These are phyloP conservation scores for Claviceps fusiformis DNA, from an alignment of 2,329 filamentous ascomycete genomes.

Conservation along the genomic window DNA sequence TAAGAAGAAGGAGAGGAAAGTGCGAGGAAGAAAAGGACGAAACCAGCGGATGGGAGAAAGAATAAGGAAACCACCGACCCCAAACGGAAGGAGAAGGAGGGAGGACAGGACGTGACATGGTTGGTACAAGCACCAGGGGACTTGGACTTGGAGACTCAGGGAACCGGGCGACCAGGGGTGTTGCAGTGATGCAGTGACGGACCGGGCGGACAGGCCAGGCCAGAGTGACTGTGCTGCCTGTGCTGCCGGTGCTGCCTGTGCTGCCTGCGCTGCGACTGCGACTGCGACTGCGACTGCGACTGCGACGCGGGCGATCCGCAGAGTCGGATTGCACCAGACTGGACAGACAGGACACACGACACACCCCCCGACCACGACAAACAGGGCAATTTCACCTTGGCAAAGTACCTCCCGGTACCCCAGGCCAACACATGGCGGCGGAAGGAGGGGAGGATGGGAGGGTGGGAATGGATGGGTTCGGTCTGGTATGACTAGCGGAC, in stretches of 20 bases:
- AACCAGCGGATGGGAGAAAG: constrained; percentile 5
- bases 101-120: constrained; percentile 3
- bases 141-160: neutral
- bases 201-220: too few species aligned
- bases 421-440: neutral
- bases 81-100: constrained; percentile 6
- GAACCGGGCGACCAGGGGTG: neutral
- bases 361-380: neutral
- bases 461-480: constrained; percentile 3
- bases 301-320: constrained; percentile 2
- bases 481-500: constrained; percentile 5
- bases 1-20: constrained; percentile 3
- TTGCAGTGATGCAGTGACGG: neutral
- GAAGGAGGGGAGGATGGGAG: neutral
- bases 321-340: constrained; percentile 4
- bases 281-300: neutral
- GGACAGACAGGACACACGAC: neutral
- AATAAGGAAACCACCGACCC: constrained; percentile 6
- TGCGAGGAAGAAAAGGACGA: constrained; percentile 4
- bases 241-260: too few species aligned
- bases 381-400: neutral
- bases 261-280: neutral
- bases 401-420: neutral
- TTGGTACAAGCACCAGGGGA: constrained; percentile 1
- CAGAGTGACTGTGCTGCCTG: too few species aligned